A percentile compares a stretch with the other conserved stretches of the same genome.
These are phyloP conservation scores for Sporodiniella umbellata DNA, from an alignment of 371 early-diverging fungal genomes.

Conservation along the genomic window DNA sequence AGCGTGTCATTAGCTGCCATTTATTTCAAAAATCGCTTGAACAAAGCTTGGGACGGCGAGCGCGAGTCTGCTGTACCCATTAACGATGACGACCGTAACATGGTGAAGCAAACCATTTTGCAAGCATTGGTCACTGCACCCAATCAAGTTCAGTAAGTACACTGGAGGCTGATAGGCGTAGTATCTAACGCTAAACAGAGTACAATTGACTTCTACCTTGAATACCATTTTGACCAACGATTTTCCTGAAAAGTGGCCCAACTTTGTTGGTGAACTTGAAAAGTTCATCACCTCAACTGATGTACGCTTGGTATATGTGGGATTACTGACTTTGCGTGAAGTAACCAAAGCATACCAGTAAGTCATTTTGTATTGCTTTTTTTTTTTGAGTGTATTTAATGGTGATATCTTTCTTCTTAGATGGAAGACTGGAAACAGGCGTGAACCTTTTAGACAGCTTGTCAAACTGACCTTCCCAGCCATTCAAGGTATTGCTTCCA, in stretches of 20 bases:
- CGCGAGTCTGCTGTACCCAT: conserved; percentile 44
- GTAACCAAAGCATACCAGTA: conserved; percentile 81
- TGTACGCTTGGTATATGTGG: conserved; percentile 67
- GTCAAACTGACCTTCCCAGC: conserved; percentile 71
- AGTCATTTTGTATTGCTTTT: no score
- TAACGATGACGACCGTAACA: conserved; percentile 70
- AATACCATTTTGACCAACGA: conserved; percentile 70
- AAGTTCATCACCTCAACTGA: conserved; percentile 66
- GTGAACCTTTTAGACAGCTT: conserved; percentile 64
- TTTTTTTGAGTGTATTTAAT: not conserved
- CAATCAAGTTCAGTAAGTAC: conserved; percentile 67
- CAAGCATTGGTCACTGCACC: conserved; percentile 71
- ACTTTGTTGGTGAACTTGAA: conserved; percentile 67
- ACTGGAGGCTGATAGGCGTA: no score
- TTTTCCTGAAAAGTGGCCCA: conserved; percentile 83
- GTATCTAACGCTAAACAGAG: conserved; percentile 47
- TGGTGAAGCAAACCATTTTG: conserved; percentile 76
- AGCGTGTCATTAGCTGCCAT: conserved; percentile 70
- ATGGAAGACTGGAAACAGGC: conserved; percentile 53
- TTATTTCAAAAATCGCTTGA: conserved; percentile 90
- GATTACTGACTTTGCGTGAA: conserved; percentile 75
- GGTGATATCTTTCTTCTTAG: conserved; percentile 20
- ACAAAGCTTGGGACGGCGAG: conserved; percentile 70
- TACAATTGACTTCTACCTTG: conserved; percentile 74
- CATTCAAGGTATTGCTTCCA: conserved; percentile 65